Conservation (phyloP, 2,329 filamentous ascomycete species). For the Beauveria brongniartii region DNA sequence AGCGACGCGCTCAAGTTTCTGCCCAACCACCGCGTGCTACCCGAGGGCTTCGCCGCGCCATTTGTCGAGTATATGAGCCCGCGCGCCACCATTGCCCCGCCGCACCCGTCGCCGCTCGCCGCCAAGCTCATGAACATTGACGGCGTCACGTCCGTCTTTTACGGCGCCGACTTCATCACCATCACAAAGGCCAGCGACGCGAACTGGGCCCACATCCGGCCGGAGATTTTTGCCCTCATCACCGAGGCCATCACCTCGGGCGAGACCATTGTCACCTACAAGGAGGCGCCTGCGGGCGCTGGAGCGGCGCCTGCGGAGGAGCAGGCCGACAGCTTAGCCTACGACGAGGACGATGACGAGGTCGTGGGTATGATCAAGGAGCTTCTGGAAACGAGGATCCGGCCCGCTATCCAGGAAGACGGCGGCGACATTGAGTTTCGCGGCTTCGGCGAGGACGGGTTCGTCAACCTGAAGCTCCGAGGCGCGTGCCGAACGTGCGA, state of each 20-base stretch:
- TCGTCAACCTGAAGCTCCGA: conserved; percentile 77
- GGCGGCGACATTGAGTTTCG: conserved; percentile 95
- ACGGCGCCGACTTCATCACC: conserved; percentile 92
- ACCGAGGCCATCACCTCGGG: conserved; percentile 85
- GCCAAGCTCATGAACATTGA: conserved; percentile 88
- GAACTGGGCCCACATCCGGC: conserved; percentile 91
- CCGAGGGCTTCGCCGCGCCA: conserved; percentile 60
- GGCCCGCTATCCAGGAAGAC: conserved; percentile 94
- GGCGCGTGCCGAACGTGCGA: conserved; percentile 95
- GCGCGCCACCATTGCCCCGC: conserved; percentile 78
- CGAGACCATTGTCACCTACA: conserved; percentile 67
- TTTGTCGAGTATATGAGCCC: conserved; percentile 91
- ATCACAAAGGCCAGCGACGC: conserved; percentile 83
- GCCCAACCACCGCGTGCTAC: conserved; percentile 80
- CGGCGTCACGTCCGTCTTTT: conserved; percentile 91
- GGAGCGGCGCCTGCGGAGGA: conserved; percentile 28
- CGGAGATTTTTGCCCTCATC: conserved; percentile 90
- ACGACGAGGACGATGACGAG: conserved; percentile 86
- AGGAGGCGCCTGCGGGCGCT: conserved; percentile 47
- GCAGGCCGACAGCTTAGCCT: conserved; percentile 66
- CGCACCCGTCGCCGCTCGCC: conserved; percentile 84
- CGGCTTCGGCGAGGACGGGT: conserved; percentile 67
- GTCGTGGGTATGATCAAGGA: conserved; percentile 99
- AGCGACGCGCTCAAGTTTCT: conserved; percentile 94
- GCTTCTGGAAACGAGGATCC: conserved; percentile 85